These are phyloP conservation scores for Tricholoma furcatifolium DNA, from an alignment of 768 basidiomycete genomes.

Conservation along the genomic window DNA sequence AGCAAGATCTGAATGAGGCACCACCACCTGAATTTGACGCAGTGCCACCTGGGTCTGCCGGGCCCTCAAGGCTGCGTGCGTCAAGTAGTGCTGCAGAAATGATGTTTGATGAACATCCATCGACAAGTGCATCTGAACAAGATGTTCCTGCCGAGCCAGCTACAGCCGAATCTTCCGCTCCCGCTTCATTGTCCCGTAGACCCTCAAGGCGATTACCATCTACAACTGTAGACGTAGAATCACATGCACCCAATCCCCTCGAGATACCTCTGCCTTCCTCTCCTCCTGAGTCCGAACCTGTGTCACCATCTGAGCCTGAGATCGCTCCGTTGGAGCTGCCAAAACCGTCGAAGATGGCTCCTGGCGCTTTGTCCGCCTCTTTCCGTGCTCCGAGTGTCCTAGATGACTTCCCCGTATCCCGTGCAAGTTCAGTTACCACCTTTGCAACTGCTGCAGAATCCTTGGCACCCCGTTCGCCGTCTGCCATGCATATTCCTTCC, in stretches of 20 bases:
- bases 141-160: not conserved
- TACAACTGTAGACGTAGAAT: not conserved
- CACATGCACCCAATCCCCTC: conserved; percentile 2
- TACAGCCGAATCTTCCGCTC: not conserved
- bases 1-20: conserved; percentile 33
- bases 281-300: not conserved
- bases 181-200: not conserved
- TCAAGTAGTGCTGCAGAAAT: conserved; percentile 22
- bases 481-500: not conserved
- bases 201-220: not conserved
- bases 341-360: conserved; percentile 4
- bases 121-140: conserved; percentile 1
- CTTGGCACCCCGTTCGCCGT: conserved; percentile 15
- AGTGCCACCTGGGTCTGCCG: conserved; percentile 18
- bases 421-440: conserved; percentile 27
- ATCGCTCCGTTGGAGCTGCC: not conserved
- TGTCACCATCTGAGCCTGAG: not conserved
- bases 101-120: not conserved
- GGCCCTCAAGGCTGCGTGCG: conserved; percentile 27
- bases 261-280: conserved; percentile 14
- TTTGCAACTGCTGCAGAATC: conserved; percentile 35
- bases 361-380: conserved; percentile 7
- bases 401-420: conserved; percentile 10
- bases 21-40: conserved; percentile 60
- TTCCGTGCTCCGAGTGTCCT: conserved; percentile 11